phyloP scores from a whole-genome alignment of 345 rosid genomes.

The Acer negundo region DNA sequence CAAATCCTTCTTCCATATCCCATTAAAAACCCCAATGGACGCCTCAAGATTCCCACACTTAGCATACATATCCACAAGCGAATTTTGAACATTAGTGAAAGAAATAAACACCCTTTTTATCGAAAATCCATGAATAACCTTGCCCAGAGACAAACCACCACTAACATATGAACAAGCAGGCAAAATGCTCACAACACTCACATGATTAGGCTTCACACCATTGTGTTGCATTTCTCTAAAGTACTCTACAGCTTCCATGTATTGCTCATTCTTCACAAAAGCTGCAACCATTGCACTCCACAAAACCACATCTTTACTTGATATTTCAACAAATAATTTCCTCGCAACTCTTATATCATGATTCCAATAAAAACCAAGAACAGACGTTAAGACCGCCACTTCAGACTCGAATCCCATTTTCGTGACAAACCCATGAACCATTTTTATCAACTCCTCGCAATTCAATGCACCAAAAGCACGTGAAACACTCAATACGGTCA shows the following conservation, averaged over 20 bases:
- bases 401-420: slow-evolving; percentile 28
- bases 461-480: slow-evolving; percentile 22
- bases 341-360: slow-evolving; percentile 15
- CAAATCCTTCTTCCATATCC: slow-evolving; percentile 22
- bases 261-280: slow-evolving; percentile 27
- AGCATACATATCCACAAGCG: slow-evolving; percentile 33
- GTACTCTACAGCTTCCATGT: slow-evolving; percentile 26
- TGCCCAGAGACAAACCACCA: slow-evolving; percentile 23
- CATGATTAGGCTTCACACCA: slow-evolving; percentile 26
- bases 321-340: slow-evolving; percentile 30
- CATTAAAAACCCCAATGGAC: slow-evolving; percentile 1
- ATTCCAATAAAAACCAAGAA: slow-evolving; percentile 22
- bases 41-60: slow-evolving; percentile 25
- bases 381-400: slow-evolving; percentile 26
- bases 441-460: slow-evolving; percentile 6
- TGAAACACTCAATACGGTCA: slow-evolving; percentile 26
- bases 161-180: slow-evolving; percentile 27
- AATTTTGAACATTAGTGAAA: slow-evolving; percentile 22
- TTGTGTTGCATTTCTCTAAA: slow-evolving; percentile 29
- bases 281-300: slow-evolving; percentile 37
- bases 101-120: slow-evolving; percentile 15
- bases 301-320: slow-evolving; percentile 27
- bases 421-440: slow-evolving; percentile 29
- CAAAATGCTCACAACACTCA: slow-evolving; percentile 25
- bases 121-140: slow-evolving; percentile 26